These are phyloP conservation scores for Trichoderma simmonsii DNA, from an alignment of 2,329 filamentous ascomycete genomes.

Conservation along the genomic window DNA sequence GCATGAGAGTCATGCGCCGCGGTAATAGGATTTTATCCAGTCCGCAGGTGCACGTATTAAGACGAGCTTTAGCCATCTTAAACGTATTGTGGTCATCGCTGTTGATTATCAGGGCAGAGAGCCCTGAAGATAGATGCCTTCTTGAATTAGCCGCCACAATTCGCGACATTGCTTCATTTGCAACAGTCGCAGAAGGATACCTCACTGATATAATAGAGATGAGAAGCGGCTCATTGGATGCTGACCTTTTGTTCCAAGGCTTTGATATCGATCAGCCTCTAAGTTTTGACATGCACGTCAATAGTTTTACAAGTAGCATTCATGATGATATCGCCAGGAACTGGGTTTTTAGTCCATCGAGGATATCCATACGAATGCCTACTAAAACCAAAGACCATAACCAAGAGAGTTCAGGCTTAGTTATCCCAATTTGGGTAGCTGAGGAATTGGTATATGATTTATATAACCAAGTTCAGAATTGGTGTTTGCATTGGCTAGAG, in stretches of 20 bases:
- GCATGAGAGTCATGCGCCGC: conserved; percentile 28
- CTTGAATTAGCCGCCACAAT: conserved; percentile 23
- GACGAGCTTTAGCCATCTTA: conserved; percentile 28
- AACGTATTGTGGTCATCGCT: conserved; percentile 34
- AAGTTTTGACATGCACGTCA: conserved; percentile 31
- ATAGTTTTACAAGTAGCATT: conserved; percentile 43
- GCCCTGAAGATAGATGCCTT: conserved; percentile 14
- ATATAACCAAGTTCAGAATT: conserved; percentile 31
- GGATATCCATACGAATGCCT: conserved; percentile 39
- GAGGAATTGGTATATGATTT: conserved; percentile 32
- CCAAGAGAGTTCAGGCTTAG: conserved; percentile 34
- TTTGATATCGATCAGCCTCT: not conserved
- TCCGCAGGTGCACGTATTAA: conserved; percentile 29
- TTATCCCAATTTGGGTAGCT: conserved; percentile 32
- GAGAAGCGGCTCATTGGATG: conserved; percentile 20
- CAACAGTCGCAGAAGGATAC: conserved; percentile 22
- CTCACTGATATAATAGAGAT: conserved; percentile 23
- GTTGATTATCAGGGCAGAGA: conserved; percentile 22
- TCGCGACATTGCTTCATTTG: conserved; percentile 20
- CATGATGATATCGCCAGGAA: conserved; percentile 43
- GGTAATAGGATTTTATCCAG: conserved; percentile 22
- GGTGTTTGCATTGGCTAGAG: conserved; percentile 23
- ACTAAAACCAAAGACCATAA: conserved; percentile 29
- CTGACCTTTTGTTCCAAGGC: conserved; percentile 25
- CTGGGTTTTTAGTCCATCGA: conserved; percentile 38